Evolutionary conservation across 169 alveolate genomes (phyloP).

Genomic region (Plasmodium gaboni): DNA sequence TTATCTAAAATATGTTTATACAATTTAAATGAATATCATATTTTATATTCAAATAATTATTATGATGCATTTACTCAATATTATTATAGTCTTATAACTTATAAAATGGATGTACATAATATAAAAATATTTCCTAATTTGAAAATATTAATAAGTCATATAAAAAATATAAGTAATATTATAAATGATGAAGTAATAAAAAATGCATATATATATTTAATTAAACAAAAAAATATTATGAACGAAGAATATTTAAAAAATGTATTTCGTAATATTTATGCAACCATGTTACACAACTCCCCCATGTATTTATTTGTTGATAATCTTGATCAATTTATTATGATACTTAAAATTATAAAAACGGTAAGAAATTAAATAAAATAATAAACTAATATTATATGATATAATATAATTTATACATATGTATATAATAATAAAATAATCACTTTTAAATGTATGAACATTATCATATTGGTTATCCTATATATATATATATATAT

Average conservation of each 20-base stretch:
- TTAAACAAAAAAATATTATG: constrained; percentile 53
- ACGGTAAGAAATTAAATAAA: constrained; percentile 1
- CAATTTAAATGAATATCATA: constrained; percentile 70
- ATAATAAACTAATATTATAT: not conserved
- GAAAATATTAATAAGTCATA: constrained; percentile 60
- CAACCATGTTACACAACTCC: constrained; percentile 40
- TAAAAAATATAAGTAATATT: constrained; percentile 63
- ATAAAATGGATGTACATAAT: constrained; percentile 62
- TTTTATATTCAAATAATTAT: constrained; percentile 59
- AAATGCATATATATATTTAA: constrained; percentile 58
- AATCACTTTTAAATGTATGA: no score
- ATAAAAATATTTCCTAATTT: constrained; percentile 69
- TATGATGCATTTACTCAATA: constrained; percentile 72
- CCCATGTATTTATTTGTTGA: constrained; percentile 67
- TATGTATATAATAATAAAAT: not conserved
- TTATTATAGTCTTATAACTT: constrained; percentile 60
- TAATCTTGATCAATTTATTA: constrained; percentile 30
- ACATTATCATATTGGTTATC: not conserved
- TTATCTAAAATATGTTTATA: constrained; percentile 73
- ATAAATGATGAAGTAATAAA: constrained; percentile 67
- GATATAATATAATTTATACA: not conserved
- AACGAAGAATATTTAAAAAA: constrained; percentile 21
- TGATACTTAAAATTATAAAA: constrained; percentile 33
- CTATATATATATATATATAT: not conserved
- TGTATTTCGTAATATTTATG: constrained; percentile 13